Base-by-base conservation (phyloP, 2,329 filamentous ascomycete genomes). In the Verticillium isaacii region DNA sequence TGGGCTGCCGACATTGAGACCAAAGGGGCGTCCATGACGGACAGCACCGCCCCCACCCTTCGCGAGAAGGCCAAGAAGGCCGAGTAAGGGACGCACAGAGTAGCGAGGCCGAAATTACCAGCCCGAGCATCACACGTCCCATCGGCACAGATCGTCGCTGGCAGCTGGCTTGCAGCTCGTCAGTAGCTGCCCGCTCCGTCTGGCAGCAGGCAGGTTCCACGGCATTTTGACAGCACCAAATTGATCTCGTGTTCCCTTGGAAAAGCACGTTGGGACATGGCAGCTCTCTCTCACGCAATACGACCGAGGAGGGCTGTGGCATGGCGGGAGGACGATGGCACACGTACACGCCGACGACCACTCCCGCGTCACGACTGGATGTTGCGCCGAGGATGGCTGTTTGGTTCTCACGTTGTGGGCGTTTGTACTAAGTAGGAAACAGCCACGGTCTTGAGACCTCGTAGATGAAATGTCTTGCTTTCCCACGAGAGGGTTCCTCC, bases 1-100 rank as follows among this genome's bases (percentile, higher is more conserved):
- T 97, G 93, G 93, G 93, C 94, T 50, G 91, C 92, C 19, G 93
- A 96, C 73, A 85, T 96, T 62, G 92, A 96, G 74, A 73, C 76
- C 32, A 80, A 81, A 67, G 77, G 79, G 61, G 79, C 75, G 11
- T 73, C 75, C 50, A 84, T 84, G 80, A 77, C 78, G 11, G 71
- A 77, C 59, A 75, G 78, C 63, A 84, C 82, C 15, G 82, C 82
- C n/a, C 82, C 82, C 1, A 74, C 70, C 15, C 71, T 85, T 54
- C 76, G 80, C 55, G 80, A 83, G 65, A 74, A 78, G 52, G 82
- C 79, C 36, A 79, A 80, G 67, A 79, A 82, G 65, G 77, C 76
- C 63, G 79, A 84, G 67, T 82, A 73, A 62, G 15, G 37, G 37
- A 41, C 5, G 37, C 7, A 19, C n/a, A 19, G 45, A 23, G 23